These are phyloP conservation scores for Coemansia reversa DNA, from an alignment of 192 early-diverging fungal genomes.

Conservation along the genomic window DNA sequence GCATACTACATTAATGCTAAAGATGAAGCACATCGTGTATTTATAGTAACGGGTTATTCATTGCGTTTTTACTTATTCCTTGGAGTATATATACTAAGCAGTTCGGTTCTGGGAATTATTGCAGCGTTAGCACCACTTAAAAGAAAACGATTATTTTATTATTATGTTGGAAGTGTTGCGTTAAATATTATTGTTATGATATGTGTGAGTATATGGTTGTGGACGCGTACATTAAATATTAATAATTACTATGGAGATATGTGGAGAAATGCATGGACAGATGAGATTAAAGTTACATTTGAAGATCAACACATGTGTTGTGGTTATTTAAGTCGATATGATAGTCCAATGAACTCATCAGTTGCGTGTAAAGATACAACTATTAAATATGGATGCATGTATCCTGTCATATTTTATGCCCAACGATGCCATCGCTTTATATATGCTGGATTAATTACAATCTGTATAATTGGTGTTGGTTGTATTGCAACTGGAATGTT, in stretches of 20 bases:
- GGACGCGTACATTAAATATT: conserved; percentile 44
- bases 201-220: conserved; percentile 31
- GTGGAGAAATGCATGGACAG: conserved; percentile 34
- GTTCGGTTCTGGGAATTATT: conserved; percentile 21
- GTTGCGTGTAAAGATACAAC: conserved; percentile 14
- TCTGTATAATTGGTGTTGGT: conserved; percentile 28
- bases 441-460: conserved; percentile 37
- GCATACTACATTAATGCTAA: conserved; percentile 27
- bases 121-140: conserved; percentile 33
- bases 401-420: conserved; percentile 33
- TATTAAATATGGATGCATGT: conserved; percentile 35
- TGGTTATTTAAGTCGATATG: conserved; percentile 34
- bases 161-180: conserved; percentile 13
- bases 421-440: conserved; percentile 29
- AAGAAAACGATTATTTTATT: conserved; percentile 24
- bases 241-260: conserved; percentile 16
- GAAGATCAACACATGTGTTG: conserved; percentile 33
- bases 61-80: conserved; percentile 31
- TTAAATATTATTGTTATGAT: conserved; percentile 23
- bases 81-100: conserved; percentile 26
- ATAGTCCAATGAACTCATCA: conserved; percentile 24
- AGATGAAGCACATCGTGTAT: conserved; percentile 16
- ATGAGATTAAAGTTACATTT: conserved; percentile 31
- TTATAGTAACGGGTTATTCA: conserved; percentile 18
- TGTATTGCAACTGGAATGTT: conserved; percentile 20